phyloP scores from a whole-genome alignment of 1,284 basidiomycete species.

The Coniophora puteana region DNA sequence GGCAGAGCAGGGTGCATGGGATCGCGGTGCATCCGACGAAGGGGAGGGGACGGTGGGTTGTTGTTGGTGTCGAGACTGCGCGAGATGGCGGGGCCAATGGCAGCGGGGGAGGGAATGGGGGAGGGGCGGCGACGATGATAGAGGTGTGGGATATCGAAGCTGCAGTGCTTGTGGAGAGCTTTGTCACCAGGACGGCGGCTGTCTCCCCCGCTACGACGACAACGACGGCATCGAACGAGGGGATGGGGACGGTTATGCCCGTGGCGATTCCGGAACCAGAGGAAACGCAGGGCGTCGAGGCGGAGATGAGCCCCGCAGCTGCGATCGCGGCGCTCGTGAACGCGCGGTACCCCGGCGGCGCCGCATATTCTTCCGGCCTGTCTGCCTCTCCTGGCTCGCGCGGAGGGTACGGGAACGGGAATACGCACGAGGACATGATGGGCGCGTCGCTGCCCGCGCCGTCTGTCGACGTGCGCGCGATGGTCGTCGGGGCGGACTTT shows the following conservation, averaged over 20 bases:
- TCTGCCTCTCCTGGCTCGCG: no score
- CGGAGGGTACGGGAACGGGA: no score
- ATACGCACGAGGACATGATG: conserved; percentile 31
- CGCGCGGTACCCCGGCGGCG: conserved; percentile 35
- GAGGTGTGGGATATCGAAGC: conserved; percentile 84
- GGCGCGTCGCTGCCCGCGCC: conserved; percentile 37
- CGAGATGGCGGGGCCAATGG: no score
- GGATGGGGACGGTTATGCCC: no score
- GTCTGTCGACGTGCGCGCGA: conserved; percentile 57
- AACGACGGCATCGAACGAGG: conserved; percentile 34
- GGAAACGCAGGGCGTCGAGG: conserved; percentile 46
- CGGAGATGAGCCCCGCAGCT: conserved; percentile 58
- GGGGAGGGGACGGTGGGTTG: conserved; percentile 85
- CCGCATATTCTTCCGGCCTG: conserved; percentile 25
- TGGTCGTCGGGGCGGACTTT: conserved; percentile 70
- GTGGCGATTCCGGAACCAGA: conserved; percentile 48
- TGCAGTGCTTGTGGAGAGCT: conserved; percentile 63
- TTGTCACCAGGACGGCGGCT: conserved; percentile 48
- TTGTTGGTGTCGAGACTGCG: conserved; percentile 71
- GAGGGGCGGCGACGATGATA: conserved; percentile 45
- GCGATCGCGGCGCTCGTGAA: conserved; percentile 61
- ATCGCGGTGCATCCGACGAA: conserved; percentile 81
- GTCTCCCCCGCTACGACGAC: conserved; percentile 32
- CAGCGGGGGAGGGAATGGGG: conserved; percentile 36
- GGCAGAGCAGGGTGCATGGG: conserved; percentile 59